A percentile compares a stretch with the other conserved stretches of the same genome.
phyloP scores from a whole-genome alignment of 257 asterid species.

The Scutellaria minor region DNA sequence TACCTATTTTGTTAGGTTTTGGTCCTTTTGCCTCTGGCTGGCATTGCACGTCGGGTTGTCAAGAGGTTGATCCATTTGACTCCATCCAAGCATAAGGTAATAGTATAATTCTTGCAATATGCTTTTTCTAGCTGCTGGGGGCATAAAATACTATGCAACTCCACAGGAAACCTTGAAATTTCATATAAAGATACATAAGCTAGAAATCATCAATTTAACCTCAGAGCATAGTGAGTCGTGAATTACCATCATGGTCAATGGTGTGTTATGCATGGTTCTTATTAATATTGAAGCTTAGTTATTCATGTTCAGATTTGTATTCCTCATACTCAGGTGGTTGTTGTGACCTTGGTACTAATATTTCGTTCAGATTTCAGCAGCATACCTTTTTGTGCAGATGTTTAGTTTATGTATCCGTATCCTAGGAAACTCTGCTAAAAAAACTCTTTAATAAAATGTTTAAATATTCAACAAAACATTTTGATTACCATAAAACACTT shows the following conservation, averaged over 20 bases:
- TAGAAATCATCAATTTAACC: background rate
- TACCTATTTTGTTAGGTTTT: slow-evolving; percentile 59
- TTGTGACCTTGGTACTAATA: background rate
- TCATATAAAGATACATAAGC: slow-evolving; percentile 3
- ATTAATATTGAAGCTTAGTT: background rate
- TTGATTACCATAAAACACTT: too few species aligned
- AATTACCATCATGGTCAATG: background rate
- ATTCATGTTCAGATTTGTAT: background rate
- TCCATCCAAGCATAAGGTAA: slow-evolving; percentile 87
- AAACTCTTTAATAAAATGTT: too few species aligned
- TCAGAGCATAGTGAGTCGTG: background rate
- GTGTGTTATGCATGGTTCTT: slow-evolving; percentile 4
- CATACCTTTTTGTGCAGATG: background rate
- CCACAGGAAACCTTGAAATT: slow-evolving; percentile 19
- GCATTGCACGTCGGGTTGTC: slow-evolving; percentile 79
- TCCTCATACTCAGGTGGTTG: background rate
- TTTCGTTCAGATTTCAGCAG: background rate
- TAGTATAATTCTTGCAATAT: slow-evolving; percentile 21
- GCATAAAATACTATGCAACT: background rate
- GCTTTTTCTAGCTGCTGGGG: slow-evolving; percentile 23
- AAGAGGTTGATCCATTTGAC: slow-evolving; percentile 83
- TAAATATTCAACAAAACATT: too few species aligned
- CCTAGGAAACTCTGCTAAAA: too few species aligned
- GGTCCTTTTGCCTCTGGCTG: slow-evolving; percentile 86
- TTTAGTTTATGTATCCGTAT: background rate